A percentile compares a stretch with the other conserved stretches of the same genome.
phyloP scores from a whole-genome alignment of 2,329 filamentous ascomycete genomes.

The Diplodia corticola region DNA sequence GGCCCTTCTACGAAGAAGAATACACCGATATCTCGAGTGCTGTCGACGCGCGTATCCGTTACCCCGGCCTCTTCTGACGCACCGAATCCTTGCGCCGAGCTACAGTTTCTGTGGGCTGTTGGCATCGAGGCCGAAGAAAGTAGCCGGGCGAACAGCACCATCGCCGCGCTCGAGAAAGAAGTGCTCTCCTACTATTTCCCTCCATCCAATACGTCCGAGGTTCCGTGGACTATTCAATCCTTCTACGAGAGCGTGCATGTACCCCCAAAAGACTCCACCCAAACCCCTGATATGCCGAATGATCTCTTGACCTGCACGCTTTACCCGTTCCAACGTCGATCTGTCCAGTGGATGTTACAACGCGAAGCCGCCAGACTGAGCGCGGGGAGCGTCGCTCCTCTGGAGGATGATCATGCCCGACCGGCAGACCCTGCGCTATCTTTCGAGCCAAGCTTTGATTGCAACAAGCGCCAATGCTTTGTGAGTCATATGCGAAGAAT shows the following conservation, averaged over 20 bases:
- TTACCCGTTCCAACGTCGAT: constrained; percentile 71
- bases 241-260: constrained; percentile 72
- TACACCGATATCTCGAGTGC: neutral
- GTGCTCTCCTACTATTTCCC: constrained; percentile 3
- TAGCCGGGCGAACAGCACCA: neutral
- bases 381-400: constrained; percentile 22
- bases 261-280: constrained; percentile 48
- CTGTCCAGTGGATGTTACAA: constrained; percentile 68
- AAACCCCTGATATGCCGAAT: constrained; percentile 35
- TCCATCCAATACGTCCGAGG: neutral
- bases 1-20: neutral
- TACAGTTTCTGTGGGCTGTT: constrained; percentile 4
- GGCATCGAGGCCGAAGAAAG: constrained; percentile 2
- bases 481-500: constrained; percentile 65
- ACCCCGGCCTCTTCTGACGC: neutral
- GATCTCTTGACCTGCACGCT: constrained; percentile 47
- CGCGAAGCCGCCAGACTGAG: constrained; percentile 62
- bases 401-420: neutral
- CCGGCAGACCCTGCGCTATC: constrained; percentile 41
- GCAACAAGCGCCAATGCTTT: constrained; percentile 50
- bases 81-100: neutral
- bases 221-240: constrained; percentile 53
- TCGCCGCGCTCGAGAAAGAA: neutral
- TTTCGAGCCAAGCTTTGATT: constrained; percentile 50
- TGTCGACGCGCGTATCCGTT: neutral